Evolutionary conservation across 2,329 filamentous ascomycete species (phyloP).

Genomic region (Didymella exigua): DNA sequence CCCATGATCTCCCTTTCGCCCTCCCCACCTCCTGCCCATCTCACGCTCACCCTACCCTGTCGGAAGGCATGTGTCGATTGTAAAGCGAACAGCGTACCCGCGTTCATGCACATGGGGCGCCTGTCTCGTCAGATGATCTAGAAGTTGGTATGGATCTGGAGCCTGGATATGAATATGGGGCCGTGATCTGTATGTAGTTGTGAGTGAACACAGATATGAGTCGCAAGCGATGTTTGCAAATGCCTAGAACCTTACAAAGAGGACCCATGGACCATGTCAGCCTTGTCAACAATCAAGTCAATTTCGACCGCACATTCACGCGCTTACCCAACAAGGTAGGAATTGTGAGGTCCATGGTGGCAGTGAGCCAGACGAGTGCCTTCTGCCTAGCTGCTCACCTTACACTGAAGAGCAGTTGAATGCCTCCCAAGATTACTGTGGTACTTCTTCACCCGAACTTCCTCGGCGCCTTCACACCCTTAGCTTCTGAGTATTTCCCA

Average conservation of each 20-base stretch:
- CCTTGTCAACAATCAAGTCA: no score
- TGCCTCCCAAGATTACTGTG: neutral
- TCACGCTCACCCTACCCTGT: neutral
- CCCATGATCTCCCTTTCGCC: neutral
- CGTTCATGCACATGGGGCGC: neutral
- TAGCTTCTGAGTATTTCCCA: neutral
- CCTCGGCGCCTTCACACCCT: neutral
- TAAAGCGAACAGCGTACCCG: constrained; percentile 4
- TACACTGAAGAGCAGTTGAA: neutral
- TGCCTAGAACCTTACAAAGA: no score
- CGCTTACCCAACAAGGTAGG: no score
- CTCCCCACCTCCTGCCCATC: no score
- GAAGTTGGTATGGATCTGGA: neutral
- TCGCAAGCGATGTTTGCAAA: no score
- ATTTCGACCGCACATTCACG: no score
- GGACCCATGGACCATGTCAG: no score
- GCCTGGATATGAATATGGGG: neutral
- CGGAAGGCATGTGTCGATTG: constrained; percentile 1
- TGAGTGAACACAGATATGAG: no score
- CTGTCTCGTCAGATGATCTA: neutral
- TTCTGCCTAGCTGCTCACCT: no score
- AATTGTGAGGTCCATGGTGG: no score
- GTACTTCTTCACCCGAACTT: neutral
- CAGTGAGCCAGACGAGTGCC: no score
- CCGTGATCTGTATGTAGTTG: neutral